phyloP scores from a whole-genome alignment of 2,329 filamentous ascomycete species.

The Dothistroma septosporum region DNA sequence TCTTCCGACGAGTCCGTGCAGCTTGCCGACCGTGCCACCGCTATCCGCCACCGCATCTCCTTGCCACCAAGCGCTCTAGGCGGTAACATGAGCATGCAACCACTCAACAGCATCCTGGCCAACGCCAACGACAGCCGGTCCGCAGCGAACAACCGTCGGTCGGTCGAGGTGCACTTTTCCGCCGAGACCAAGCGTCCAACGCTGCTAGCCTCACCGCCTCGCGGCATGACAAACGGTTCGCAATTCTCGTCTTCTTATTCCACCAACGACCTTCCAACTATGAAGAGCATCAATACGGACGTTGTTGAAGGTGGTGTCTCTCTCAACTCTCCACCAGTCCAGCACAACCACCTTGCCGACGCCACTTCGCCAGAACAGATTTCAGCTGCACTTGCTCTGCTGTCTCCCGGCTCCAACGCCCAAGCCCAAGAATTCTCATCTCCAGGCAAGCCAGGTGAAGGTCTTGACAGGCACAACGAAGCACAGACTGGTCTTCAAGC shows the following conservation, averaged over 20 bases:
- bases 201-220: constrained; percentile 57
- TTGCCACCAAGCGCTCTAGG: constrained; percentile 35
- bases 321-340: constrained; percentile 26
- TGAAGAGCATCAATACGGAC: constrained; percentile 61
- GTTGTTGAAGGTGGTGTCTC: constrained; percentile 38
- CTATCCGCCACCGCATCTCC: constrained; percentile 42
- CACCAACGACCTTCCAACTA: constrained; percentile 79
- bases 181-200: constrained; percentile 45
- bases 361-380: constrained; percentile 40
- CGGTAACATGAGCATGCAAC: constrained; percentile 33
- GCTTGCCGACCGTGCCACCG: constrained; percentile 60
- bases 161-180: constrained; percentile 45
- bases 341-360: constrained; percentile 22
- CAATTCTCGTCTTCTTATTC: constrained; percentile 86
- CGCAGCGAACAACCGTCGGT: constrained; percentile 42
- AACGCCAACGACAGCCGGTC: constrained; percentile 41
- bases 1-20: constrained; percentile 49
- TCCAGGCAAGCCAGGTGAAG: constrained; percentile 45
- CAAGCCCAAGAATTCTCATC: constrained; percentile 68
- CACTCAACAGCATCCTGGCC: constrained; percentile 38
- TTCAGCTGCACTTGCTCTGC: constrained; percentile 75
- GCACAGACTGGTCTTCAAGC: constrained; percentile 73
- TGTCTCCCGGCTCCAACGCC: constrained; percentile 53
- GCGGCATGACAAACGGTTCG: constrained; percentile 53
- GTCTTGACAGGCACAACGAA: constrained; percentile 51